Base-by-base conservation (phyloP, 2,329 filamentous ascomycete species). In the Colletotrichum chrysophilum region DNA sequence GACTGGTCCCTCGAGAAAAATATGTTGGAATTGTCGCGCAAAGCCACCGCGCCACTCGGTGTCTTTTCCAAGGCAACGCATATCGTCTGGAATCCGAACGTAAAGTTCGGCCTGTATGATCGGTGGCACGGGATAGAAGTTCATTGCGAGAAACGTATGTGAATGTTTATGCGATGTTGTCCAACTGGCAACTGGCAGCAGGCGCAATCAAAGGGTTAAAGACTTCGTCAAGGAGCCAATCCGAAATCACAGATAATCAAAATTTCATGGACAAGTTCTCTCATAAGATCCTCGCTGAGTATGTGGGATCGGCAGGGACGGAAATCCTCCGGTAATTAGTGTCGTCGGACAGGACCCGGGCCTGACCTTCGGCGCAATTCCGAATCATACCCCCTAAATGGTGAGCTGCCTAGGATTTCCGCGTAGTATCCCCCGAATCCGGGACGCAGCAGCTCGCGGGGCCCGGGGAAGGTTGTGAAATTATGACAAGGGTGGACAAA, bases 1-100 rank as follows among this genome's bases (percentile, higher is more conserved):
- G 0, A 83, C 81, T 0, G 86, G 85, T 0, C 85, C 85, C 72
- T 86, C 85, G 1, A 87, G 82, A 55, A 87, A 86, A 30, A 86
- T 86, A 30, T 85, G 80, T 66, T 84, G 80, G 16, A 84, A 85
- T 0, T 78, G 70, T 7, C 80, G 58, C 4, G 83, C 81, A 58
- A 82, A 83, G 0, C 84, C 84, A 2, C 85, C 84, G 26, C 83
- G 80, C 85, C 85, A 87, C 72, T 86, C 85, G 0, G 84, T 83
- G 2, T 81, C 78, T 64, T 81, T 77, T 2, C 79, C 81, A 1
- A 80, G 76, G 65, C 83, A 84, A 67, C 84, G 78, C 16, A 84
- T 71, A 2, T 81, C 76, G 21, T 85, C 81, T 3, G 85, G 84
- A 13, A 87, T 83, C 18, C 80, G 83, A 2, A 83, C 74, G 38